Evolutionary conservation across 768 basidiomycete species (phyloP).

Genomic region (Calocybe cyanea): DNA sequence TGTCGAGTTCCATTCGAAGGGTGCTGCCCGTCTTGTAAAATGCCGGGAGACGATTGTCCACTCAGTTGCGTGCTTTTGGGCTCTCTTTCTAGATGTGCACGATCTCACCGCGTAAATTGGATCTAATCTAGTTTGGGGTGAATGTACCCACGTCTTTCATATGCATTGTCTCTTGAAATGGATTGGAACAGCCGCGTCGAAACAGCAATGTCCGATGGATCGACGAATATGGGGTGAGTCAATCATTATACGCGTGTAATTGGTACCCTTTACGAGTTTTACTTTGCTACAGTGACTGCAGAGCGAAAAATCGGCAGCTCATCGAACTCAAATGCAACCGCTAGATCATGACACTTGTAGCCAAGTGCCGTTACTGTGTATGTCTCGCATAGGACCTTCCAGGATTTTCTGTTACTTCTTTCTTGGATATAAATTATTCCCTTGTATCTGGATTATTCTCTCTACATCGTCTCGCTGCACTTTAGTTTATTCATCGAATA

Average conservation of each 20-base stretch:
- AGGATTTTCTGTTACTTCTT: too few species aligned
- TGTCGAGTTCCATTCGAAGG: slow-evolving; percentile 91
- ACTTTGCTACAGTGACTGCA: slow-evolving; percentile 39
- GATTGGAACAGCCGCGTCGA: slow-evolving; percentile 85
- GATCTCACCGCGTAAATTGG: too few species aligned
- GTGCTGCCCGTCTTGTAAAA: slow-evolving; percentile 93
- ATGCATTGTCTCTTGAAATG: slow-evolving; percentile 98
- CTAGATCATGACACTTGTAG: slow-evolving; percentile 3
- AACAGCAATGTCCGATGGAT: slow-evolving; percentile 99
- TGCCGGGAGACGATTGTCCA: slow-evolving; percentile 95
- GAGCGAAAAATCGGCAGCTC: slow-evolving; percentile 43
- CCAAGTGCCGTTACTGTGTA: too few species aligned
- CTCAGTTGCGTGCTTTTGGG: slow-evolving; percentile 53
- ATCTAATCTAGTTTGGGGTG: slow-evolving; percentile 83
- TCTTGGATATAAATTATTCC: too few species aligned
- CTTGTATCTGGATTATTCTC: too few species aligned
- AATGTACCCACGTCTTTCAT: slow-evolving; percentile 96
- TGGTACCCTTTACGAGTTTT: not conserved
- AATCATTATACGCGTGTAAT: not conserved
- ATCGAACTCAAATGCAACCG: too few species aligned
- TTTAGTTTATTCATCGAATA: slow-evolving; percentile 20
- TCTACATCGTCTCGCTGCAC: slow-evolving; percentile 12
- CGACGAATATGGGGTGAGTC: slow-evolving; percentile 84
- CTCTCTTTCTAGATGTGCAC: too few species aligned
- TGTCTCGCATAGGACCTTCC: too few species aligned